These are phyloP conservation scores for Stereum hirsutum DNA, from an alignment of 1,284 basidiomycete genomes.

Conservation along the genomic window DNA sequence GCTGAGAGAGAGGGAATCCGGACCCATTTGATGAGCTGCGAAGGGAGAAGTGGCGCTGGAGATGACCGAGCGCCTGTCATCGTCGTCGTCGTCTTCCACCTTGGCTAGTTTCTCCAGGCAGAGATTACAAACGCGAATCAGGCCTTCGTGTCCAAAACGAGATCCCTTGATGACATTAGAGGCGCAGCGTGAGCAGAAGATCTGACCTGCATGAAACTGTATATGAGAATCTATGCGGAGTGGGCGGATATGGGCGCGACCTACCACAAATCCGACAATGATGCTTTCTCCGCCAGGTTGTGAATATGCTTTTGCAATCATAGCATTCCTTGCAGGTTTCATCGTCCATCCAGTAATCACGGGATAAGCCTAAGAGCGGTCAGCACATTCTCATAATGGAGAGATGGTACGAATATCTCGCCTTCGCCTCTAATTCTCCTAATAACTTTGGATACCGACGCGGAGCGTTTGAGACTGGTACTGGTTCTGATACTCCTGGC, in stretches of 20 bases:
- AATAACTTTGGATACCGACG: constrained; percentile 85
- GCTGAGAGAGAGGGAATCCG: constrained; percentile 34
- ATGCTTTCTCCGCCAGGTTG: constrained; percentile 88
- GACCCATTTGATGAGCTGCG: constrained; percentile 53
- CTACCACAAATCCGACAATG: constrained; percentile 89
- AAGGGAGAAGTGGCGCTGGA: constrained; percentile 51
- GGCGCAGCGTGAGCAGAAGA: constrained; percentile 90
- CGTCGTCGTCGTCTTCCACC: constrained; percentile 71
- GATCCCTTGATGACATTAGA: constrained; percentile 95
- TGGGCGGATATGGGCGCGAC: constrained; percentile 18
- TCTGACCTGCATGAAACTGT: constrained; percentile 49
- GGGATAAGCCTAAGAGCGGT: constrained; percentile 53
- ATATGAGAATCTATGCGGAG: constrained; percentile 4
- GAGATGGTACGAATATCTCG: constrained; percentile 17
- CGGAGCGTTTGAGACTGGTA: constrained; percentile 61
- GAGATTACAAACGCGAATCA: constrained; percentile 90
- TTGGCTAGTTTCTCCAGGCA: constrained; percentile 88
- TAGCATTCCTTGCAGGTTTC: constrained; percentile 94
- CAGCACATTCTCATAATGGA: constrained; percentile 9
- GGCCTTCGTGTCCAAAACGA: constrained; percentile 90
- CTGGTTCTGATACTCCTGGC: constrained; percentile 69
- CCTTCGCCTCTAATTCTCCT: constrained; percentile 82
- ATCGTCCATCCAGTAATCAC: constrained; percentile 97
- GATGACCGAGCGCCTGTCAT: constrained; percentile 70
- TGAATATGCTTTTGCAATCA: constrained; percentile 88